phyloP scores from a whole-genome alignment of 352 stramenopile species.

The Pythium rishiriense region DNA sequence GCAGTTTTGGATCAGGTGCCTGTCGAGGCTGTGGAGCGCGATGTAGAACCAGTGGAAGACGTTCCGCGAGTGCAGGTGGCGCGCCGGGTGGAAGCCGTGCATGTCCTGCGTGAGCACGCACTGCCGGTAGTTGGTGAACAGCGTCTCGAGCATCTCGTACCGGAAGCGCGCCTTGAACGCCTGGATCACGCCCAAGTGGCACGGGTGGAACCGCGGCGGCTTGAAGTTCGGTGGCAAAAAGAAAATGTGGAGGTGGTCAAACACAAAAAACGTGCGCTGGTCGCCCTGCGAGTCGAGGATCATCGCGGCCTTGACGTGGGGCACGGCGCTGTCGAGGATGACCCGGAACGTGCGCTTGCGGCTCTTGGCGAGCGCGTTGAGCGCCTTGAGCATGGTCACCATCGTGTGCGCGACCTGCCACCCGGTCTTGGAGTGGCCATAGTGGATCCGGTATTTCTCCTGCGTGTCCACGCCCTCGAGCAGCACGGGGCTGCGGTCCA shows the following conservation, averaged over 20 bases:
- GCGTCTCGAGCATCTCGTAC: slow-evolving; percentile 74
- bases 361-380: slow-evolving; percentile 67
- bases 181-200: slow-evolving; percentile 73
- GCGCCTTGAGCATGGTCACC: slow-evolving; percentile 74
- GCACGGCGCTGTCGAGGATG: slow-evolving; percentile 77
- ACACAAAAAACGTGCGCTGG: slow-evolving; percentile 86
- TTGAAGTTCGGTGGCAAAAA: slow-evolving; percentile 86
- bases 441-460: slow-evolving; percentile 70
- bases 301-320: slow-evolving; percentile 85
- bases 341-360: slow-evolving; percentile 83
- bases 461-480: slow-evolving; percentile 68
- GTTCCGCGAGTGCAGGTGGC: slow-evolving; percentile 72
- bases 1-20: slow-evolving; percentile 65
- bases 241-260: slow-evolving; percentile 78
- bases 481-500: slow-evolving; percentile 54
- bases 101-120: slow-evolving; percentile 45
- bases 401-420: slow-evolving; percentile 81
- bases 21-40: slow-evolving; percentile 70
- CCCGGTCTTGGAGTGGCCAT: slow-evolving; percentile 78
- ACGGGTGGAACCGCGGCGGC: slow-evolving; percentile 67
- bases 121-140: slow-evolving; percentile 67
- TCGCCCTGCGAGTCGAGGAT: slow-evolving; percentile 84
- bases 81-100: slow-evolving; percentile 47
- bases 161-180: slow-evolving; percentile 81
- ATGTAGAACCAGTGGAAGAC: slow-evolving; percentile 87